Evolutionary conservation across 2,329 filamentous ascomycete species (phyloP).

Genomic region (Reticulascus tulasneorum): DNA sequence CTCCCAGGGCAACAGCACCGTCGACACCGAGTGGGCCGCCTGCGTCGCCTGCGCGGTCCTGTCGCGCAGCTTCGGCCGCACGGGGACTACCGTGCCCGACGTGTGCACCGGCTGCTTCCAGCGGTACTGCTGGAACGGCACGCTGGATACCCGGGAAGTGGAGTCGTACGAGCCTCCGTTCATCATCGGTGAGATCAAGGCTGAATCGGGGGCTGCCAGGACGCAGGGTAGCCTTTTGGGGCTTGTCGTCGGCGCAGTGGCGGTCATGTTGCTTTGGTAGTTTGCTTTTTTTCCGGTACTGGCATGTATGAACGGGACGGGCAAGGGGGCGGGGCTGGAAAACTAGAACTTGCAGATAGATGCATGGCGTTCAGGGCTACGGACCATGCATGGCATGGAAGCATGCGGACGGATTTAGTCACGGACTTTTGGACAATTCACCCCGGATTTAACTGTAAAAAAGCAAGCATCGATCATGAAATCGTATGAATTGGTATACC

Average conservation of each 20-base stretch:
- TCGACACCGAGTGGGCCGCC: slow-evolving; percentile 69
- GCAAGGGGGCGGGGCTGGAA: too few species aligned
- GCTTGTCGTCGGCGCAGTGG: slow-evolving; percentile 1
- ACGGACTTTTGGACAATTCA: too few species aligned
- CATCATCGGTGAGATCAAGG: slow-evolving; percentile 19
- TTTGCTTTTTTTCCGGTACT: too few species aligned
- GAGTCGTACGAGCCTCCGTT: slow-evolving; percentile 25
- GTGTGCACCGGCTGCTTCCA: slow-evolving; percentile 74
- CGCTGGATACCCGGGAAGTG: slow-evolving; percentile 23
- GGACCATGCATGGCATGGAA: too few species aligned
- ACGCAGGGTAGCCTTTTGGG: slow-evolving; percentile 2
- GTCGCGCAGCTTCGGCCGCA: slow-evolving; percentile 69
- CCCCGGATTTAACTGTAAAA: too few species aligned
- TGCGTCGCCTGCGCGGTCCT: slow-evolving; percentile 90
- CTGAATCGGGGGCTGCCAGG: slow-evolving; percentile 10
- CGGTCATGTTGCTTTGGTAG: slow-evolving; percentile 1
- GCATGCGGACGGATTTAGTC: too few species aligned
- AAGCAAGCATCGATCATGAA: too few species aligned
- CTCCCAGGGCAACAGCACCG: slow-evolving; percentile 76
- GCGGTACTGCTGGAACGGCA: slow-evolving; percentile 93
- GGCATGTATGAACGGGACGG: too few species aligned
- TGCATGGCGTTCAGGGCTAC: too few species aligned
- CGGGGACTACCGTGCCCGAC: slow-evolving; percentile 62
- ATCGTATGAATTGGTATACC: too few species aligned
- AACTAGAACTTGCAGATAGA: too few species aligned